Conservation (phyloP, 805 yeast species). For the Candida methanosorbosa region DNA sequence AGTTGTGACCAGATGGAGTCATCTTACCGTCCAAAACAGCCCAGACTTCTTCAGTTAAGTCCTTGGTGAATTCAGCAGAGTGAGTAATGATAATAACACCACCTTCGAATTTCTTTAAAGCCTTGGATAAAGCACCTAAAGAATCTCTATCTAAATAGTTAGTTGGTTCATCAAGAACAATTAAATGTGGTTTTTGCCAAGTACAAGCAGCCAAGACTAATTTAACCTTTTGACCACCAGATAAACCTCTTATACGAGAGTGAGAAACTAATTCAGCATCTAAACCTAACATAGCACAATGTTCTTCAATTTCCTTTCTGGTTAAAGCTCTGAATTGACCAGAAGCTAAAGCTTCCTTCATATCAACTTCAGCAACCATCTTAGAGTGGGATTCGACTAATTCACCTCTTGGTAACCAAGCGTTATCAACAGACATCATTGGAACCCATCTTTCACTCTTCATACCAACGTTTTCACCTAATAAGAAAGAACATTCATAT, state of each 20-base stretch:
- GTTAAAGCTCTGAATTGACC: slow-evolving; percentile 99
- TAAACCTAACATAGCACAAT: slow-evolving; percentile 97
- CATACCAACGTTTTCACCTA: slow-evolving; percentile 99
- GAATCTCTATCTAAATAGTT: slow-evolving; percentile 99
- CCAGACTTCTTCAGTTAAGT: slow-evolving; percentile 99
- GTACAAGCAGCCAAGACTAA: slow-evolving; percentile 99
- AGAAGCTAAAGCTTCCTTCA: slow-evolving; percentile 99
- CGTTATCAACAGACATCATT: slow-evolving; percentile 99
- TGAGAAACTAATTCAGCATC: slow-evolving; percentile 99
- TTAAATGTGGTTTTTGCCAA: slow-evolving; percentile 99
- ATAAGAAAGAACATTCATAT: slow-evolving; percentile 94
- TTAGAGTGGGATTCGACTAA: slow-evolving; percentile 94
- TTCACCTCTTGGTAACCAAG: slow-evolving; percentile 99
- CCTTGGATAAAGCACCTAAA: slow-evolving; percentile 98
- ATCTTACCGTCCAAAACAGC: slow-evolving; percentile 96
- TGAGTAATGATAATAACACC: slow-evolving; percentile 99
- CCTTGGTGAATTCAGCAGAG: slow-evolving; percentile 99
- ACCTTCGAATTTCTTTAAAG: slow-evolving; percentile 98
- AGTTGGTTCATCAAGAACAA: slow-evolving; percentile 99
- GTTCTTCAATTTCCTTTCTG: slow-evolving; percentile 99
- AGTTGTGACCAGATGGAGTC: slow-evolving; percentile 99
- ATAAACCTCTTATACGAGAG: slow-evolving; percentile 99
- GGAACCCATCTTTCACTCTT: slow-evolving; percentile 99
- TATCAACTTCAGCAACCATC: slow-evolving; percentile 99
- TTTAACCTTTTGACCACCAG: slow-evolving; percentile 99